Conservation (phyloP, 768 basidiomycete genomes). For the Sistotremastrum niveocremeum region DNA sequence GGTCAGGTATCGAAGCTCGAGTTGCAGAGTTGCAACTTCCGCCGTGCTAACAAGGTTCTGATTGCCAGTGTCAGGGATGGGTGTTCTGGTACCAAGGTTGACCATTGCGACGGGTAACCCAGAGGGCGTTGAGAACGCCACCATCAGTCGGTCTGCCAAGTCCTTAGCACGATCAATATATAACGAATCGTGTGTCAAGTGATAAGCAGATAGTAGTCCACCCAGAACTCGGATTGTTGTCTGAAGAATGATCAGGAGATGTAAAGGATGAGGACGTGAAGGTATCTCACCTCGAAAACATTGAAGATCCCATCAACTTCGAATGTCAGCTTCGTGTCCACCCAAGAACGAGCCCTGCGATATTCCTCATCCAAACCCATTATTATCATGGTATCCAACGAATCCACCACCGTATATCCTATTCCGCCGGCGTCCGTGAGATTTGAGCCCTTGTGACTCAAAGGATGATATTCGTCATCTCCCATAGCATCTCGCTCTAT, state of each 20-base stretch:
- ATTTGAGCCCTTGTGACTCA: constrained; percentile 62
- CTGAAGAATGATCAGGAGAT: constrained; percentile 24
- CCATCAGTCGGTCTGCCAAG: constrained; percentile 74
- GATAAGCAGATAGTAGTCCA: constrained; percentile 76
- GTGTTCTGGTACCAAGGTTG: constrained; percentile 52
- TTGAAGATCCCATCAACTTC: constrained; percentile 70
- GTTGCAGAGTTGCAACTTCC: constrained; percentile 78
- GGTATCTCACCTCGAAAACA: constrained; percentile 65
- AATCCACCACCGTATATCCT: constrained; percentile 81
- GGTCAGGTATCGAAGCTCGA: constrained; percentile 85
- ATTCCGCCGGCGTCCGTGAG: constrained; percentile 68
- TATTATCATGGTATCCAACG: constrained; percentile 75
- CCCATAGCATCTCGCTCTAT: constrained; percentile 85
- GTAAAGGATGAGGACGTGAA: too few relatives aligned
- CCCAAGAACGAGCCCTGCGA: constrained; percentile 63
- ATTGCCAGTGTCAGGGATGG: constrained; percentile 46
- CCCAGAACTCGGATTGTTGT: constrained; percentile 89
- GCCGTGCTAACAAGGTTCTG: constrained; percentile 61
- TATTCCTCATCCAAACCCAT: constrained; percentile 80
- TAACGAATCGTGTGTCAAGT: constrained; percentile 58
- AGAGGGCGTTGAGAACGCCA: constrained; percentile 67
- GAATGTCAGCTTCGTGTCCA: constrained; percentile 52
- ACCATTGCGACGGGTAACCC: constrained; percentile 73
- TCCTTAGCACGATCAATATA: constrained; percentile 70
- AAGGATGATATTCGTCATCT: constrained; percentile 83